These are phyloP conservation scores for Gentiana dahurica DNA, from an alignment of 257 asterid genomes.

Conservation along the genomic window DNA sequence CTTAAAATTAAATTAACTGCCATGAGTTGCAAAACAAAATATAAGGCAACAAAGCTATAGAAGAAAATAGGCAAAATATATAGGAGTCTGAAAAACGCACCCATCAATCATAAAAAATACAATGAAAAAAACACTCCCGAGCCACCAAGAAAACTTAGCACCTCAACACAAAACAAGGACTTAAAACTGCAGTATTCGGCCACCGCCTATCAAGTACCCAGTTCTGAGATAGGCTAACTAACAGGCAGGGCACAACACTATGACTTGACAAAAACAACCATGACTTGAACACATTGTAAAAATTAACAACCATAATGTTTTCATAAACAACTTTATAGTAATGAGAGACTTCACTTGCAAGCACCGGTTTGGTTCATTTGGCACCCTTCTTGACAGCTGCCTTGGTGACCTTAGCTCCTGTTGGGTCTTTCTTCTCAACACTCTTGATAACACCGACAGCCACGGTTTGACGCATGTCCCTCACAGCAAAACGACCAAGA, in stretches of 20 bases:
- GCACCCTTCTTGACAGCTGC: constrained; percentile 80
- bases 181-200: constrained; percentile 8
- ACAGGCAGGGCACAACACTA: neutral
- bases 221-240: constrained; percentile 20
- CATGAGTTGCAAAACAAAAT: constrained; percentile 1
- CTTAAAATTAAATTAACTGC: neutral
- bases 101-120: neutral
- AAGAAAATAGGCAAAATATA: constrained; percentile 1
- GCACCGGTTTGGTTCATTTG: constrained; percentile 34
- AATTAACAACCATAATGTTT: constrained; percentile 14
- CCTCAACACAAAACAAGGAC: constrained; percentile 7
- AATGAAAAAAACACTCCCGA: neutral
- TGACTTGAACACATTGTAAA: constrained; percentile 23
- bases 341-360: constrained; percentile 45
- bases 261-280: constrained; percentile 3
- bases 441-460: constrained; percentile 39
- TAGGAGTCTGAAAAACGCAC: neutral
- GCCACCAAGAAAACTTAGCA: constrained; percentile 9
- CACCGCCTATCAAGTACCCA: constrained; percentile 42
- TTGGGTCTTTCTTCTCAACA: constrained; percentile 68
- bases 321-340: constrained; percentile 27
- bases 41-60: no score
- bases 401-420: constrained; percentile 73
- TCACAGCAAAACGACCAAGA: constrained; percentile 60
- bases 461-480: constrained; percentile 55